Evolutionary conservation across 768 basidiomycete genomes (phyloP).

Genomic region (Leccinum incarnatum): DNA sequence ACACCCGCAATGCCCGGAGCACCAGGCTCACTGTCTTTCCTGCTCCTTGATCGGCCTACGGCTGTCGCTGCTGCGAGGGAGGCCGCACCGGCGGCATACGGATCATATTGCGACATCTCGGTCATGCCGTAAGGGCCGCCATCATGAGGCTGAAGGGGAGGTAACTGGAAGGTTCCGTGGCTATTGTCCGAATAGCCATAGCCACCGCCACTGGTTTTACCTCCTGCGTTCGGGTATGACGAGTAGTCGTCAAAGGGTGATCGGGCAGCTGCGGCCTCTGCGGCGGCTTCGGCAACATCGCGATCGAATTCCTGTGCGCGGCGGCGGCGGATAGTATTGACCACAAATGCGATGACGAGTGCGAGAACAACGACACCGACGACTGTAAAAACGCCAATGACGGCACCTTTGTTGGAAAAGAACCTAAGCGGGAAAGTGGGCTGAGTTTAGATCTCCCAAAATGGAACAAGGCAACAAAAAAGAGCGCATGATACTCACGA

Average conservation of each 20-base stretch:
- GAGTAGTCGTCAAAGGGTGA: slow-evolving; percentile 52
- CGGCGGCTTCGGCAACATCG: slow-evolving; percentile 72
- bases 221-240: slow-evolving; percentile 27
- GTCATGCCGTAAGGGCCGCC: slow-evolving; percentile 56
- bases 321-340: slow-evolving; percentile 58
- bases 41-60: slow-evolving; percentile 20
- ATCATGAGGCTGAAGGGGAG: slow-evolving; percentile 36
- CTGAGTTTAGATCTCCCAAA: slow-evolving; percentile 5
- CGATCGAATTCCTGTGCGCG: slow-evolving; percentile 63
- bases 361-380: slow-evolving; percentile 61
- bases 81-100: slow-evolving; percentile 29
- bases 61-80: slow-evolving; percentile 21
- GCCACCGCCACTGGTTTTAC: slow-evolving; percentile 15
- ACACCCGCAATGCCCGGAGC: slow-evolving; percentile 41
- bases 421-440: slow-evolving; percentile 42
- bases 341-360: slow-evolving; percentile 47
- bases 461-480: neutral
- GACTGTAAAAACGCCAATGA: slow-evolving; percentile 69
- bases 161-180: slow-evolving; percentile 58
- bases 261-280: slow-evolving; percentile 54
- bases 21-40: slow-evolving; percentile 33
- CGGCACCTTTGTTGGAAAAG: slow-evolving; percentile 68
- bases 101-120: slow-evolving; percentile 42
- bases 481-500: slow-evolving; percentile 24
- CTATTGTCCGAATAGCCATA: slow-evolving; percentile 47